Evolutionary conservation across 192 early-diverging fungal species (phyloP).

Genomic region (Phycomyces blakesleeanus): DNA sequence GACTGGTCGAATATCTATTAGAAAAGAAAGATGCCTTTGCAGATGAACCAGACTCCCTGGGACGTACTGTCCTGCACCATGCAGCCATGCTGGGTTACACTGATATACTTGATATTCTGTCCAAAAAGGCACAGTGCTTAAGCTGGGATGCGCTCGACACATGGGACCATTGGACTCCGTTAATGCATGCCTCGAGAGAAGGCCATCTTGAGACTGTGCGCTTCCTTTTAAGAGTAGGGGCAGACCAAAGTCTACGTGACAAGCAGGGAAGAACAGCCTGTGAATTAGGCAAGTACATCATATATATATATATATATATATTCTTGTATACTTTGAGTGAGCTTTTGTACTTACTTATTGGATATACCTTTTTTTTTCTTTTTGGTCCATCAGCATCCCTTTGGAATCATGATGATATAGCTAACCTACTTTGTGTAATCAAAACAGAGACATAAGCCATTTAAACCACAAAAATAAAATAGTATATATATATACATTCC

Average conservation of each 20-base stretch:
- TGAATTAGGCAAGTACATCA: slow-evolving; percentile 40
- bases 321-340: slow-evolving; percentile 17
- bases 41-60: slow-evolving; percentile 29
- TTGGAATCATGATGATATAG: slow-evolving; percentile 9
- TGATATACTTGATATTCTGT: slow-evolving; percentile 18
- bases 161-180: slow-evolving; percentile 43
- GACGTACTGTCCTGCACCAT: slow-evolving; percentile 35
- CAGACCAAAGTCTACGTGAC: slow-evolving; percentile 18
- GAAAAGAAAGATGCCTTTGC: slow-evolving; percentile 19
- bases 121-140: background rate
- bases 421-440: too few species aligned
- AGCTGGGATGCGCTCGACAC: slow-evolving; percentile 27
- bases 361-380: too few species aligned
- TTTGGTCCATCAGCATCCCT: too few species aligned
- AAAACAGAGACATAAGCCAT: too few species aligned
- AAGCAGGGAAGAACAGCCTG: slow-evolving; percentile 29
- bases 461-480: too few species aligned
- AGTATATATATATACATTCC: too few species aligned
- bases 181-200: slow-evolving; percentile 39
- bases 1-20: slow-evolving; percentile 23
- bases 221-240: slow-evolving; percentile 20
- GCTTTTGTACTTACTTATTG: too few species aligned
- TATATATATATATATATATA: too few species aligned
- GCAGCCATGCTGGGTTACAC: slow-evolving; percentile 36
- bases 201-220: slow-evolving; percentile 18